phyloP scores from a whole-genome alignment of 2,329 filamentous ascomycete species.

The Escovopsis sp. region DNA sequence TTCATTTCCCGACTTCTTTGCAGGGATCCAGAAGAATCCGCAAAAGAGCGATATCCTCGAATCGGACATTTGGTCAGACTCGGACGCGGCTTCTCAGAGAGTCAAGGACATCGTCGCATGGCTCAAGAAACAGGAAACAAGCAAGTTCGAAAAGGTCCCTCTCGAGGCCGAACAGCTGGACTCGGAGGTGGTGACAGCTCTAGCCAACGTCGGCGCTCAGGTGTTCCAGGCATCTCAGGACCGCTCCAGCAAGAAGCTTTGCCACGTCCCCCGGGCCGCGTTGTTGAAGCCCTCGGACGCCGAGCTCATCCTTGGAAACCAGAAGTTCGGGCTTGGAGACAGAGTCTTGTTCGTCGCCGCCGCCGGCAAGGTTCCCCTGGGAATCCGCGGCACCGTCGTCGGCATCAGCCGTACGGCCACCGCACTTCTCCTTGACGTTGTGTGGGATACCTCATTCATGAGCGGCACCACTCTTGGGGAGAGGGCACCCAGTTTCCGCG shows the following conservation, averaged over 20 bases:
- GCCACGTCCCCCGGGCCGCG: constrained; percentile 70
- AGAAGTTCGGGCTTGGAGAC: constrained; percentile 73
- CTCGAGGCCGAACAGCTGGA: constrained; percentile 94
- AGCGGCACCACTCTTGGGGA: constrained; percentile 85
- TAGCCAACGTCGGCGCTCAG: constrained; percentile 63
- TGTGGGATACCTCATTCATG: constrained; percentile 95
- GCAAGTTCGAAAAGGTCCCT: constrained; percentile 88
- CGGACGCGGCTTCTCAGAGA: constrained; percentile 55
- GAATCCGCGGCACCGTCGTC: constrained; percentile 81
- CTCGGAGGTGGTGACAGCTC: constrained; percentile 68
- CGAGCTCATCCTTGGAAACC: constrained; percentile 80
- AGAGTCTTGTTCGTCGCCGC: constrained; percentile 86
- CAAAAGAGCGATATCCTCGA: constrained; percentile 73
- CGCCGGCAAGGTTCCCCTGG: constrained; percentile 89
- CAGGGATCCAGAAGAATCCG: constrained; percentile 70
- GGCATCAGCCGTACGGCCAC: constrained; percentile 82
- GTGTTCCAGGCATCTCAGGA: constrained; percentile 36
- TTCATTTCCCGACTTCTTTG: constrained; percentile 89
- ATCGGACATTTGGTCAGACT: constrained; percentile 69
- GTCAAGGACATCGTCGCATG: constrained; percentile 90
- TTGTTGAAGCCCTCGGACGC: constrained; percentile 88
- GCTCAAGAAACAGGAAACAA: constrained; percentile 83
- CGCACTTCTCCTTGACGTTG: constrained; percentile 70
- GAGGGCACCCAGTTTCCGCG: constrained; percentile 82
- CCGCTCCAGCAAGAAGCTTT: constrained; percentile 53